Percentiles rank a stretch among this genome's conserved stretches.
Conservation (phyloP, 2,329 filamentous ascomycete genomes). For the Kalaharituber pfeilii region DNA sequence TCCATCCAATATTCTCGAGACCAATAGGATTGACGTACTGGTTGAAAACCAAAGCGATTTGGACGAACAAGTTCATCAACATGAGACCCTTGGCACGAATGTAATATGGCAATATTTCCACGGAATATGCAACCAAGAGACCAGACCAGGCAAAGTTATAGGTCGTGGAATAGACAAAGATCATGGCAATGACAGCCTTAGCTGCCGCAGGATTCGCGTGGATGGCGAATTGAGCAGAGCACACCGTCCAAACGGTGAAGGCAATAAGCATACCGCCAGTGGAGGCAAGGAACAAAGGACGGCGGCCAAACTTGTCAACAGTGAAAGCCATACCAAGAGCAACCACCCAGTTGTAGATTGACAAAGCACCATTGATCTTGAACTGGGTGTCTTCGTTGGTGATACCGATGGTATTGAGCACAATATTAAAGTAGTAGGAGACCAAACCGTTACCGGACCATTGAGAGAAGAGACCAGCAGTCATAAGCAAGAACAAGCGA, state of each 20-base stretch:
- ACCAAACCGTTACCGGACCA: conserved; percentile 38
- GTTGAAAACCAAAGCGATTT: conserved; percentile 28
- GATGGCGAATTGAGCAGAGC: conserved; percentile 23
- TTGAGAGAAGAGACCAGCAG: conserved; percentile 39
- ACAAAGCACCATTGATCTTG: conserved; percentile 18
- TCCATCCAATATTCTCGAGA: conserved; percentile 28
- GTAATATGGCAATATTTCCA: conserved; percentile 37
- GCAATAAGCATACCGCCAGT: conserved; percentile 28
- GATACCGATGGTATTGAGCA: conserved; percentile 27
- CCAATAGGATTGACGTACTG: conserved; percentile 30
- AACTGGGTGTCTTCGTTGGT: conserved; percentile 16
- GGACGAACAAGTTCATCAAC: conserved; percentile 23
- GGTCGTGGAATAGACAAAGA: conserved; percentile 35
- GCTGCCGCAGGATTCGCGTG: conserved; percentile 25
- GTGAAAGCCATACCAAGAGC: conserved; percentile 28
- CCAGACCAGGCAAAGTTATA: conserved; percentile 42
- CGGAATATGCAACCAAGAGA: conserved; percentile 38
- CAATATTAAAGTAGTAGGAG: conserved; percentile 21
- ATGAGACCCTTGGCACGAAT: conserved; percentile 34
- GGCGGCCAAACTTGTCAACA: conserved; percentile 30
- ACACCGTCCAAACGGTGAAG: conserved; percentile 29
- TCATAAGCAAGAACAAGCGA: conserved; percentile 37
- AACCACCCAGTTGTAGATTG: conserved; percentile 28
- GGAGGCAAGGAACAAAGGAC: conserved; percentile 18
- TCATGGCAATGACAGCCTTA: conserved; percentile 34